Evolutionary conservation across 2,329 filamentous ascomycete genomes (phyloP).

Genomic region (Amauroascus niger): DNA sequence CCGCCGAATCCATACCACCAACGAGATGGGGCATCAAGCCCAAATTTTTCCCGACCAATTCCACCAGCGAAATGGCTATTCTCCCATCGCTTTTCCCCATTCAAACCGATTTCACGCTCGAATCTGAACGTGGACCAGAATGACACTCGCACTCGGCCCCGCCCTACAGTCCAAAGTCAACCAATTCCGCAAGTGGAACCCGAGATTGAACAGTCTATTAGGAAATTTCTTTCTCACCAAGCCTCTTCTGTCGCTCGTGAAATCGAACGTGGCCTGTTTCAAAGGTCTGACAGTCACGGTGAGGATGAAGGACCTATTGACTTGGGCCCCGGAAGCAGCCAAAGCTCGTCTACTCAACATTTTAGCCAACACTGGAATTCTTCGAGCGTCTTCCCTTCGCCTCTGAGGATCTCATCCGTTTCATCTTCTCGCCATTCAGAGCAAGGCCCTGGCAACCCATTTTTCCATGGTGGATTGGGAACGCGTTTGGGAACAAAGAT

Average conservation of each 20-base stretch:
- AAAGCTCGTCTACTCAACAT: constrained; percentile 15
- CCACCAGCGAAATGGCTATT: constrained; percentile 5
- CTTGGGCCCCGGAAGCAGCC: constrained; percentile 17
- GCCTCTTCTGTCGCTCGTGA: constrained; percentile 1
- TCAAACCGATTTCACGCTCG: constrained; percentile 1
- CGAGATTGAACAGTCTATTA: background rate
- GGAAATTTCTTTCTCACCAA: constrained; percentile 1
- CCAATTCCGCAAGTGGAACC: background rate
- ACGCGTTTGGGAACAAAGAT: constrained; percentile 1
- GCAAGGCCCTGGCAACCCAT: constrained; percentile 6
- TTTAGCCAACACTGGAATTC: constrained; percentile 14
- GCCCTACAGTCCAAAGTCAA: background rate
- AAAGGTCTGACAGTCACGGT: background rate
- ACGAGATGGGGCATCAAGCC: constrained; percentile 10
- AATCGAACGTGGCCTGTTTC: constrained; percentile 2
- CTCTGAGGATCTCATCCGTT: constrained; percentile 9
- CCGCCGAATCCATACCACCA: background rate
- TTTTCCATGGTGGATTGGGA: constrained; percentile 10
- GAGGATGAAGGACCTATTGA: constrained; percentile 1
- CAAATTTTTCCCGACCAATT: constrained; percentile 16
- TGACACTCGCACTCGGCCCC: background rate
- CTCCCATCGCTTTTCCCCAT: constrained; percentile 3
- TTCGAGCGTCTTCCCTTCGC: constrained; percentile 11
- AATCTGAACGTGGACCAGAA: background rate
- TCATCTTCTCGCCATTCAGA: constrained; percentile 8